Conservation (phyloP, 2,329 filamentous ascomycete species). For the Fusarium sp. region DNA sequence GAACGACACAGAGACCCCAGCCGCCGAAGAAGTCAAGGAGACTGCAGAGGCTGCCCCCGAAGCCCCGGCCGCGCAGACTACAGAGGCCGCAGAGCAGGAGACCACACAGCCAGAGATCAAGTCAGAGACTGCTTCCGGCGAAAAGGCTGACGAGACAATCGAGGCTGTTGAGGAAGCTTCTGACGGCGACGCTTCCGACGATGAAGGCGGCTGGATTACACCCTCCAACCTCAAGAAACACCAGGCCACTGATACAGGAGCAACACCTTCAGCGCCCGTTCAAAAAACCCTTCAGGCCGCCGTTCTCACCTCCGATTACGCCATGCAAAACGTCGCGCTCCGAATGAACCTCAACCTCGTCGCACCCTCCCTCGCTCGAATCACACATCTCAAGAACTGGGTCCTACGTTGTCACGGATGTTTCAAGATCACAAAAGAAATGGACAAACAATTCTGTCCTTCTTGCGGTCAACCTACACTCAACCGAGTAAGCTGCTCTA, state of each 20-base stretch:
- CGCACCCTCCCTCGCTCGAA: conserved; percentile 80
- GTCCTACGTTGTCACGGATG: conserved; percentile 94
- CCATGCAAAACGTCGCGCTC: conserved; percentile 96
- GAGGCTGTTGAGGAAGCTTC: conserved; percentile 52
- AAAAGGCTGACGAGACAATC: conserved; percentile 31
- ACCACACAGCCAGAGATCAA: neutral
- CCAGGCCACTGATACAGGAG: conserved; percentile 72
- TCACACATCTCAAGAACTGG: conserved; percentile 87
- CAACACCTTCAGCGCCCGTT: conserved; percentile 60
- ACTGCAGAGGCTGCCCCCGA: neutral
- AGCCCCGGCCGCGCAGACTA: neutral
- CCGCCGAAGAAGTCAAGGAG: neutral
- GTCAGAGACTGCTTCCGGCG: neutral
- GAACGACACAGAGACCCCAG: neutral
- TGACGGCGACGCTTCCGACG: conserved; percentile 61
- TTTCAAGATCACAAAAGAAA: conserved; percentile 86
- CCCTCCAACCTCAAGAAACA: conserved; percentile 90
- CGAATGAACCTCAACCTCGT: conserved; percentile 95
- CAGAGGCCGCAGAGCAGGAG: conserved; percentile 5
- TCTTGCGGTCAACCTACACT: conserved; percentile 90
- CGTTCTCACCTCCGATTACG: conserved; percentile 94
- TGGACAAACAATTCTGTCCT: conserved; percentile 91
- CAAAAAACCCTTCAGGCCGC: conserved; percentile 82
- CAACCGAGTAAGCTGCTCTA: conserved; percentile 86
- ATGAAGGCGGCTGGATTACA: conserved; percentile 90